Conservation (phyloP, 768 basidiomycete species). For the Pholiota conissans region DNA sequence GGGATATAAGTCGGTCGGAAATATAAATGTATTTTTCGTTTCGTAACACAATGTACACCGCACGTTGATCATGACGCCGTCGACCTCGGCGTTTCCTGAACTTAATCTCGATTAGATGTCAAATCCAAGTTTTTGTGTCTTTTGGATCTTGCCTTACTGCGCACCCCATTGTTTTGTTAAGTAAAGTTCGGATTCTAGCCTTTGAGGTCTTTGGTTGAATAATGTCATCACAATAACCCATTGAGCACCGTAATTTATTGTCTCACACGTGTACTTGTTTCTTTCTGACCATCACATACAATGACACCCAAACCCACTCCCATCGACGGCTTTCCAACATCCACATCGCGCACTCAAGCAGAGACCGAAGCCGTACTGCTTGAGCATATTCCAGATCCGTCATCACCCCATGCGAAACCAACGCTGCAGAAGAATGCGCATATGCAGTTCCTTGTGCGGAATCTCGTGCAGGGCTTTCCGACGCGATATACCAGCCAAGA, state of each 20-base stretch:
- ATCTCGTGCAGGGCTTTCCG: conserved; percentile 80
- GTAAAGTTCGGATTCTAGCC: too few relatives aligned
- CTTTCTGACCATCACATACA: conserved; percentile 2
- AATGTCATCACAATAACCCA: too few relatives aligned
- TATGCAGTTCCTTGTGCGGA: conserved; percentile 71
- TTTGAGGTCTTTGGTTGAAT: too few relatives aligned
- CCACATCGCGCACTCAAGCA: conserved; percentile 60
- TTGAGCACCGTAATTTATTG: too few relatives aligned
- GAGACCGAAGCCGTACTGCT: conserved; percentile 69
- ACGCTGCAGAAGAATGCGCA: conserved; percentile 64
- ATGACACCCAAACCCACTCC: conserved; percentile 35
- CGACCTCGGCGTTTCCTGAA: too few relatives aligned
- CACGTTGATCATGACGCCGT: too few relatives aligned
- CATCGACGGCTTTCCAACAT: conserved; percentile 59
- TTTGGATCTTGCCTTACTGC: too few relatives aligned
- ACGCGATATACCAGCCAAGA: conserved; percentile 81
- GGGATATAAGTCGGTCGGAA: background rate
- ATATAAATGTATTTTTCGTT: background rate
- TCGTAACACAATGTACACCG: background rate
- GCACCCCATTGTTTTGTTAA: too few relatives aligned
- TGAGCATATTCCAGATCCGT: conserved; percentile 44
- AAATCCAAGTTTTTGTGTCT: too few relatives aligned
- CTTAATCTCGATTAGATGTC: too few relatives aligned
- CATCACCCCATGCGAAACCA: conserved; percentile 19
- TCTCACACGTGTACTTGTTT: background rate